Evolutionary conservation across 106 monocot species (phyloP).

Genomic region (Chionographis japonica): DNA sequence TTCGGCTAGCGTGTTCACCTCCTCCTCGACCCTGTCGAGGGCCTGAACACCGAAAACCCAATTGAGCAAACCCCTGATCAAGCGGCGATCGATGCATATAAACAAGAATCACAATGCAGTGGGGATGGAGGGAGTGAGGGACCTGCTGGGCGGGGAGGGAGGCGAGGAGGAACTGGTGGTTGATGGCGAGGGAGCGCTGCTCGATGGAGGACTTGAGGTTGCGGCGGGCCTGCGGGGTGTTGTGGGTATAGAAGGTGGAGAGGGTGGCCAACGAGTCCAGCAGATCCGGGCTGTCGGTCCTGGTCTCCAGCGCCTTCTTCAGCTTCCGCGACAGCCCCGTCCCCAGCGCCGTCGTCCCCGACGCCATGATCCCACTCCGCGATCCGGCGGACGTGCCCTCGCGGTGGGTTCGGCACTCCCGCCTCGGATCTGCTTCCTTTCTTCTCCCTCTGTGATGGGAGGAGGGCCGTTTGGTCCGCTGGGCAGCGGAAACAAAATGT

Average conservation of each 20-base stretch:
- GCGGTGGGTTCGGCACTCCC: no score
- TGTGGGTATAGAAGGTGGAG: conserved; percentile 87
- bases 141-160: conserved; percentile 90
- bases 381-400: neutral
- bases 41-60: conserved; percentile 26
- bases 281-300: conserved; percentile 84
- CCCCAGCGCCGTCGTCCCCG: conserved; percentile 38
- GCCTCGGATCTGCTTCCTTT: no score
- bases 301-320: conserved; percentile 95
- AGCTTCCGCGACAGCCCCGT: conserved; percentile 74
- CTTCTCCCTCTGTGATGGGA: no score
- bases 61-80: neutral
- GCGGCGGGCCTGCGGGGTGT: conserved; percentile 76
- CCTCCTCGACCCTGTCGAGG: conserved; percentile 66
- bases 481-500: no score
- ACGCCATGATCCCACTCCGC: conserved; percentile 22
- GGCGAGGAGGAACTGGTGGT: conserved; percentile 79
- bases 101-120: neutral
- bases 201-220: conserved; percentile 96
- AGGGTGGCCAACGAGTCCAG: conserved; percentile 71
- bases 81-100: neutral
- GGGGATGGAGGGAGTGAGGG: neutral
- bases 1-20: conserved; percentile 62
- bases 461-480: no score
- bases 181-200: conserved; percentile 69